A percentile compares a stretch with the other conserved stretches of the same genome.
These are phyloP conservation scores for Prunus armeniaca DNA, from an alignment of 306 rosid species.

Conservation along the genomic window DNA sequence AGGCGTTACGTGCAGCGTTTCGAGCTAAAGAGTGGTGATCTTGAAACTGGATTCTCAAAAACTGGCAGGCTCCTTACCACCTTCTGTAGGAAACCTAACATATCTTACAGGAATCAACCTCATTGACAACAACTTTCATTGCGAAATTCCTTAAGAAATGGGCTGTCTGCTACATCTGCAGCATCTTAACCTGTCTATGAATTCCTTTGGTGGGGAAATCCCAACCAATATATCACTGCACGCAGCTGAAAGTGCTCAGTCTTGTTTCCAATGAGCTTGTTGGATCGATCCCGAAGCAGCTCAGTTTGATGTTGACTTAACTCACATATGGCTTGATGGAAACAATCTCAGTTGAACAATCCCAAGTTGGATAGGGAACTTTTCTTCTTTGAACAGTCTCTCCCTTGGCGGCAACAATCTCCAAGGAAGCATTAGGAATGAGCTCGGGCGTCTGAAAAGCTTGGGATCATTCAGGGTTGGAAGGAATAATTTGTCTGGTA, in stretches of 20 bases:
- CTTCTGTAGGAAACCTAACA: slow-evolving; percentile 40
- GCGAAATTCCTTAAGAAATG: slow-evolving; percentile 29
- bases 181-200: slow-evolving; percentile 20
- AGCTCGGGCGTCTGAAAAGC: slow-evolving; percentile 24
- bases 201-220: slow-evolving; percentile 28
- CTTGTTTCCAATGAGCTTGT: background rate
- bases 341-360: slow-evolving; percentile 43
- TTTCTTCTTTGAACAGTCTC: slow-evolving; percentile 27
- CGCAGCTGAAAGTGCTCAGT: background rate
- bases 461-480: slow-evolving; percentile 9
- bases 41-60: slow-evolving; percentile 6
- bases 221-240: slow-evolving; percentile 32
- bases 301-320: slow-evolving; percentile 6
- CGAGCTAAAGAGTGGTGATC: slow-evolving; percentile 14
- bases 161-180: slow-evolving; percentile 6
- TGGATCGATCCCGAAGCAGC: slow-evolving; percentile 19
- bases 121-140: slow-evolving; percentile 19
- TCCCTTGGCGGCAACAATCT: background rate
- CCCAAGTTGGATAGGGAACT: slow-evolving; percentile 46
- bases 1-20: slow-evolving; percentile 31
- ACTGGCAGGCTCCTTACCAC: slow-evolving; percentile 24
- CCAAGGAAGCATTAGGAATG: background rate
- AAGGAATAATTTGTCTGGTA: slow-evolving; percentile 35
- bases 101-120: slow-evolving; percentile 23
- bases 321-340: background rate